Evolutionary conservation across 2,329 filamentous ascomycete genomes (phyloP), one percentile per base, ranked within the genome.

Genomic region (Aspergillus viridinutans): DNA sequence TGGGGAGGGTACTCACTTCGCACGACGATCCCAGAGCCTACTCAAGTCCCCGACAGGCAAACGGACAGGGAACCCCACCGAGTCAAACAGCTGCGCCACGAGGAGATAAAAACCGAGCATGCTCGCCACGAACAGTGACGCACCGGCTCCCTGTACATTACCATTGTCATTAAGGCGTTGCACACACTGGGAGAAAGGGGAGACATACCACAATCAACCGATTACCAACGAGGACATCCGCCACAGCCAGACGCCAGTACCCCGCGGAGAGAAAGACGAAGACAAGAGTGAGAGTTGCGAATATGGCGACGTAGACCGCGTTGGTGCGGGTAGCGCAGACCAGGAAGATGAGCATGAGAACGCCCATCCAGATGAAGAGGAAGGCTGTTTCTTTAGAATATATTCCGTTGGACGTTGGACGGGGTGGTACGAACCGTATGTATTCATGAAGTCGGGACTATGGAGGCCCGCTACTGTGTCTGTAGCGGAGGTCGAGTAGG

Each of bases 251-350:
- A 20, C 82, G 71, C 78, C 83, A 88, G 72, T 85, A 89, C 0
- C 80, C 80, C 2, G 78, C 85, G 0, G 86, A 80, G 32, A 90
- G 77, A 26, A 85, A 74, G 12, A 72, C 69, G 67, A 91, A 89
- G 2, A 80, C 76, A 12, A 85, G 67, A 20, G 82, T 71, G n/a
- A 91, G 80, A 1, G 78, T 78, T 58, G 85, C 67, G 77, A 91
- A 91, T 72, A 92, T 88, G 55, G 85, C 62, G 63, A 89, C 81
- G 72, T 90, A 90, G 70, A 85, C 80, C 9, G 90, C 56, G 69
- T 92, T 92, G 29, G 87, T 91, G 50, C 89, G 84, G 20, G 90
- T 75, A 1, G 88, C 81, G 73, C 86, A 88, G 68, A 91, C 77
- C 51, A 90, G 74, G 76, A 84, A 90, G 64, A 90, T 69, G 59